phyloP scores from a whole-genome alignment of 345 rosid species.

The Eucalyptus erythrocorys region DNA sequence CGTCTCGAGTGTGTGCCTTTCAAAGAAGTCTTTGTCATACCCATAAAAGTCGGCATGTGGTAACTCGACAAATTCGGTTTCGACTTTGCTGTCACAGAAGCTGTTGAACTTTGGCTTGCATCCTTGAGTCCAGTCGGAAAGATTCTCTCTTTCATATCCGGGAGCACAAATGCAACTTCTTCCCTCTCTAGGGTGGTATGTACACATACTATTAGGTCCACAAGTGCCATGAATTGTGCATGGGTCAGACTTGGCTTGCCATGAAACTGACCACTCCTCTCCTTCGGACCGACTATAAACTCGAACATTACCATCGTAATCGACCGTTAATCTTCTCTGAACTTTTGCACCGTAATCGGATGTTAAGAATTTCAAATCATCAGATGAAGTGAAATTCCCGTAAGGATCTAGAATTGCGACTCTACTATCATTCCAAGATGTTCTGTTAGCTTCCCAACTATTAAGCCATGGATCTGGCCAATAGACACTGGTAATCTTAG shows the following conservation, averaged over 20 bases:
- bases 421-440: not conserved
- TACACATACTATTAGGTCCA: not conserved
- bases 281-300: not conserved
- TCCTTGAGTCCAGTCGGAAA: not conserved
- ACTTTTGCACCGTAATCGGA: not conserved
- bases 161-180: not conserved
- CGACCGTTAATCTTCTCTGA: not conserved
- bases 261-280: not conserved
- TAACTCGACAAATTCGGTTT: not conserved
- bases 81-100: not conserved
- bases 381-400: not conserved
- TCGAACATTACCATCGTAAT: not conserved
- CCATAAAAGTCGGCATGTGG: not conserved
- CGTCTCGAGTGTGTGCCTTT: fast-evolving
- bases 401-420: not conserved
- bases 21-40: not conserved
- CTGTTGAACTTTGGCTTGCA: not conserved
- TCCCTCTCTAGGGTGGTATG: not conserved
- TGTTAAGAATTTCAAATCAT: not conserved
- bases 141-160: not conserved
- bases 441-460: fast-evolving
- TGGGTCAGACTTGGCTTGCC: not conserved
- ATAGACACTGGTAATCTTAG: not conserved
- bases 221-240: not conserved
- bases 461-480: not conserved